Conservation (phyloP, 768 basidiomycete genomes). For the Auricularia sp. region DNA sequence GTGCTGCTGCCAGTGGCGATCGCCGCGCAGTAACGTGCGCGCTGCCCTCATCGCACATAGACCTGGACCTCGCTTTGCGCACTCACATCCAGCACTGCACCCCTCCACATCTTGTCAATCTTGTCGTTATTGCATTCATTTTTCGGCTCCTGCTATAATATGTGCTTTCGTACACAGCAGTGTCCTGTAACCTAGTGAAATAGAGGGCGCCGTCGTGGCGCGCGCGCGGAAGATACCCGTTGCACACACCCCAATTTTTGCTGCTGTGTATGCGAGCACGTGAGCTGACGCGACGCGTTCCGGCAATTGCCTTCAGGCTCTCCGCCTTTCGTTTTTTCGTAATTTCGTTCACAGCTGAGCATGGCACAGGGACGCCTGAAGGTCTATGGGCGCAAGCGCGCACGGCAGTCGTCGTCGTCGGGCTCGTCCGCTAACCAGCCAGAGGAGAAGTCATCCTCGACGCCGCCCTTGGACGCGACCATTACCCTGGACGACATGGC, state of each 20-base stretch:
- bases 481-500: constrained; percentile 1
- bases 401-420: not conserved
- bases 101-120: not conserved
- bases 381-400: not conserved
- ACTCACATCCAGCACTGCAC: not conserved
- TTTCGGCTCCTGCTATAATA: not conserved
- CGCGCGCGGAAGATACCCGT: not conserved
- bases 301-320: not conserved
- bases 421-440: not conserved
- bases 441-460: not conserved
- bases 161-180: not conserved
- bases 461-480: constrained; percentile 4
- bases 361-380: not conserved
- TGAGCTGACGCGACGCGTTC: not conserved
- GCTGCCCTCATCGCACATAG: not conserved
- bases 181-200: not conserved
- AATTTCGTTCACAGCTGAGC: not conserved
- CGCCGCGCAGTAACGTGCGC: not conserved
- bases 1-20: not conserved
- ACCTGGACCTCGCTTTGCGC: not conserved
- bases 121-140: not conserved
- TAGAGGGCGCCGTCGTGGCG: not conserved
- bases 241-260: not conserved
- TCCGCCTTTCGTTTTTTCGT: not conserved
- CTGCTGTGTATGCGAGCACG: not conserved